A percentile compares a stretch with the other conserved stretches of the same genome.
phyloP scores from a whole-genome alignment of 2,329 filamentous ascomycete species.

The Pleoardoris graminearum region DNA sequence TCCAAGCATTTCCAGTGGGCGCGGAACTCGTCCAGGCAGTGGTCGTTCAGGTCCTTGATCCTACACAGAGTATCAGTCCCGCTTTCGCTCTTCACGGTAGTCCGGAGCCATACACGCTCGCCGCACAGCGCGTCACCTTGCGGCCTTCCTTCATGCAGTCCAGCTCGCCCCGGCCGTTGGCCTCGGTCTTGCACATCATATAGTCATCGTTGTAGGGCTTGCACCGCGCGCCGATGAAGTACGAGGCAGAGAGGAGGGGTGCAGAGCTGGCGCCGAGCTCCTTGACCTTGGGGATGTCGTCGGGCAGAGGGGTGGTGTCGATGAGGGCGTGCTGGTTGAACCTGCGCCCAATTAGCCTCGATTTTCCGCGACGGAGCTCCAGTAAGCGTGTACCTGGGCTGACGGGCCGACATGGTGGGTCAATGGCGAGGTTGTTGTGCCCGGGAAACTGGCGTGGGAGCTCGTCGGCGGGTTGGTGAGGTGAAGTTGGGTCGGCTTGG shows the following conservation, averaged over 20 bases:
- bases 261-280: slow-evolving; percentile 94
- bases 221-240: slow-evolving; percentile 97
- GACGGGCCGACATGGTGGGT: slow-evolving; percentile 62
- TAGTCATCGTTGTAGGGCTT: slow-evolving; percentile 96
- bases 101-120: slow-evolving; percentile 72
- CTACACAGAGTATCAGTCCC: slow-evolving; percentile 52
- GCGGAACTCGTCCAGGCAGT: slow-evolving; percentile 89
- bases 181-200: slow-evolving; percentile 99
- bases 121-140: slow-evolving; percentile 93
- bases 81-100: neutral
- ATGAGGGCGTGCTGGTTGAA: slow-evolving; percentile 93
- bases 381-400: slow-evolving; percentile 57
- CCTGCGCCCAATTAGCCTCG: slow-evolving; percentile 55
- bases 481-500: slow-evolving; percentile 7
- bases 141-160: slow-evolving; percentile 96
- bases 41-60: slow-evolving; percentile 92
- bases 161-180: slow-evolving; percentile 85
- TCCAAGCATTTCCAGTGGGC: slow-evolving; percentile 95
- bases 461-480: slow-evolving; percentile 6
- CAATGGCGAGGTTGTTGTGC: slow-evolving; percentile 44
- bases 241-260: slow-evolving; percentile 86
- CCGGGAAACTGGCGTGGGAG: slow-evolving; percentile 27
- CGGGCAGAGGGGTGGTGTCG: slow-evolving; percentile 94
- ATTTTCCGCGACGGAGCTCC: slow-evolving; percentile 8
- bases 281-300: slow-evolving; percentile 86